Evolutionary conservation across 2,329 filamentous ascomycete genomes (phyloP), one percentile per base, ranked within the genome.

Genomic region (Colletotrichum sp.): DNA sequence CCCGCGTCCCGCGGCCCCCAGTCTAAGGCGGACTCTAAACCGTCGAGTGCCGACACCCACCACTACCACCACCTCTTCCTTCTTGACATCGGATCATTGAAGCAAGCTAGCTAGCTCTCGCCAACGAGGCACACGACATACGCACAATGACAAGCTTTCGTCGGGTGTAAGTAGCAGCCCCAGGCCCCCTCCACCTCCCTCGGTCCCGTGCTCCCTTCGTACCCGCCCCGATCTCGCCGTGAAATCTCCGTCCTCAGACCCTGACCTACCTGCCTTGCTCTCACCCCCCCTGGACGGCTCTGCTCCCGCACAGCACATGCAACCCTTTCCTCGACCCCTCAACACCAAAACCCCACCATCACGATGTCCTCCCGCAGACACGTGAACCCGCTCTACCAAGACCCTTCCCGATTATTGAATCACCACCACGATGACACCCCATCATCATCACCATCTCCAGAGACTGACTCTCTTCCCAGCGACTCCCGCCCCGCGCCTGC

Each of bases 381-480:
- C 68, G 34, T 49, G 69, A 75, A 75, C 39, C 63, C 69, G 32
- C 72, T 72, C 24, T 66, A 64, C 26, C 34, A 44, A 13, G 36
- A 67, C 24, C 39, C 69, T 18, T 18, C 62, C 26, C 63, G 28
- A 15, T 62, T 72, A 16, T 26, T 64, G 13, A 12, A 21, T 52
- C 36, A 36, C 34, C 16, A 60, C 52, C 44, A 59, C 65, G 9
- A 39, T 39, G 7, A 63, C 28, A 13, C 7, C 65, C 28, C 39
- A 59, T 52, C 34, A 28, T 26, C 36, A 32, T 34, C 24, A 30
- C 34, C 26, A 68, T 32, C 52, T 21, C 74, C 36, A 24, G 71
- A 76, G 55, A 76, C 81, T 81, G 73, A 81, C 75, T 68, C 39
- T 9, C 49, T n/a, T 71, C n/a, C 32, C 26, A 77, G 76, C 60